These are phyloP conservation scores for Coemansia sp. DNA, from an alignment of 192 early-diverging fungal genomes.

Conservation along the genomic window DNA sequence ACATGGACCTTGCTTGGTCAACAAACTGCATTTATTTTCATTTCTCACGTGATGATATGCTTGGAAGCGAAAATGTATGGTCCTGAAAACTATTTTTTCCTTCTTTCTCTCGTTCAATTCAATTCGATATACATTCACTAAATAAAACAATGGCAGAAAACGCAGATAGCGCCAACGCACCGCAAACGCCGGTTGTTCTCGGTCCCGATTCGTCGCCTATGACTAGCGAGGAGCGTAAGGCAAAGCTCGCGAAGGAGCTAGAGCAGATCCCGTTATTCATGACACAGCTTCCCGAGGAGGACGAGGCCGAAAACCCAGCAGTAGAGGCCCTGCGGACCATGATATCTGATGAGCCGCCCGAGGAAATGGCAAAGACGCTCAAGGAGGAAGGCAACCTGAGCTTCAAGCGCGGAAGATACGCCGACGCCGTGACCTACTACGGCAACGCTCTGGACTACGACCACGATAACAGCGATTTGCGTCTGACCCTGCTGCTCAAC, in stretches of 20 bases:
- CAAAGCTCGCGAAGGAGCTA: slow-evolving; percentile 61
- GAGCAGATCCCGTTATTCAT: slow-evolving; percentile 94
- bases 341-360: slow-evolving; percentile 89
- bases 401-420: slow-evolving; percentile 76
- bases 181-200: background rate
- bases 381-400: slow-evolving; percentile 95
- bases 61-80: no score
- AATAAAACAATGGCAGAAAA: slow-evolving; percentile 1
- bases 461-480: slow-evolving; percentile 69
- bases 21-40: no score
- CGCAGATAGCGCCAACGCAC: background rate
- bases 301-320: slow-evolving; percentile 68
- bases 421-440: slow-evolving; percentile 83
- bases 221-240: slow-evolving; percentile 19
- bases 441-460: slow-evolving; percentile 78
- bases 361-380: slow-evolving; percentile 88
- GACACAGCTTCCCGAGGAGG: slow-evolving; percentile 63
- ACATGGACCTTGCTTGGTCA: no score
- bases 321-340: slow-evolving; percentile 82
- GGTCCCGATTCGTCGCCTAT: slow-evolving; percentile 29
- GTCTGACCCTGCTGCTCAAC: slow-evolving; percentile 80
- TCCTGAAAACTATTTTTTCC: no score
- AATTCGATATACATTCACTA: no score
- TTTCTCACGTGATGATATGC: no score
- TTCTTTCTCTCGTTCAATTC: no score